Evolutionary conservation across 2,329 filamentous ascomycete genomes (phyloP), one percentile per base, ranked within the genome.

Genomic region (Aspergillus hiratsukae): DNA sequence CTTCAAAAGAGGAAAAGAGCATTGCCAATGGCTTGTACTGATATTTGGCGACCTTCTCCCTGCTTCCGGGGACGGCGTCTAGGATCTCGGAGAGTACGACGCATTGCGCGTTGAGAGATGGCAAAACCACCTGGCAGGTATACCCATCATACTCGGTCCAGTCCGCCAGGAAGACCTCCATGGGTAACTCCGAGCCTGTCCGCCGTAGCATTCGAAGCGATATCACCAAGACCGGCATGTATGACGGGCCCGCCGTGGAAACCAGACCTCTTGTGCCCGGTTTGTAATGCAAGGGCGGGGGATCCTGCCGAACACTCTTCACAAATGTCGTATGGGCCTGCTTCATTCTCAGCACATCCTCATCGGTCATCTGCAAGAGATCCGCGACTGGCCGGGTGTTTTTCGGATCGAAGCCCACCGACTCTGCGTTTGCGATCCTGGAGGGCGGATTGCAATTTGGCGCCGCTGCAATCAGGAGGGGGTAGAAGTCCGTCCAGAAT

Each of bases 21-120:
- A 85, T 77, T 3, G 82, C 75, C 60, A 84, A 79, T 40, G 80
- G 75, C 66, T 85, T 85, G 71, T 80, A 79, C 63, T 85, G 82
- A 64, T 77, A 83, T 51, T 41, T 41, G 6, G 11, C 37, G 17
- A 41, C 37, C 37, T n/a, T 41, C 3, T 41, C 17, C 37, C 37
- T 41, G 17, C 37, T 41, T n/a, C 37, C 37, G 19, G 37, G 37
- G 17, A 19, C 37, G 14, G 37, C 37, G 35, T 64, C 54, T 9
- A 77, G 55, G 10, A 75, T 69, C 43, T 76, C 71, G 0, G 71
- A 70, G 0, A 80, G 61, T 1, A 78, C 61, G 6, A 74, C 28
- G 56, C 74, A 77, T 52, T 64, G 65, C 6, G 71, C 74, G 23
- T 73, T 69, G 23, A 75, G 61, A 10, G 59, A 60, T 0, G 72